Percentiles rank a stretch among this genome's conserved stretches.
Evolutionary conservation across 1,284 basidiomycete genomes (phyloP).

Genomic region (Cryptococcus sp.): DNA sequence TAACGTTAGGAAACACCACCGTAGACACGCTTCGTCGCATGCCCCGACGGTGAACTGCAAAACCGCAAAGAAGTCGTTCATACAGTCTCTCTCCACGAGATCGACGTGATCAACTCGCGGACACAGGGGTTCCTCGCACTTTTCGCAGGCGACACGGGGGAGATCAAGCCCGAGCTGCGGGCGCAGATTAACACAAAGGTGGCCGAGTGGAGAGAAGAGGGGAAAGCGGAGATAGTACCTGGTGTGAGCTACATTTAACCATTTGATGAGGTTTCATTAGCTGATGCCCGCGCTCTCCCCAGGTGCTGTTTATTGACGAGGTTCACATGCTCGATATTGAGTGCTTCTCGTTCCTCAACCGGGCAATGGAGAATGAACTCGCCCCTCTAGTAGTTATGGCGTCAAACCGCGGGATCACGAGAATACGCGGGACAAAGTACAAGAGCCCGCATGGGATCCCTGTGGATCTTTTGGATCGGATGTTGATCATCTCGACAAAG

Average conservation of each 20-base stretch:
- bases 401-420: constrained; percentile 89
- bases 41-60: constrained; percentile 96
- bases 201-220: constrained; percentile 96
- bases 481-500: constrained; percentile 91
- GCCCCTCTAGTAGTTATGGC: constrained; percentile 98
- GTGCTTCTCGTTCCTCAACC: constrained; percentile 97
- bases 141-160: constrained; percentile 84
- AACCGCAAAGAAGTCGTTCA: constrained; percentile 95
- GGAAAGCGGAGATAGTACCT: constrained; percentile 96
- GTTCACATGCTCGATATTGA: constrained; percentile 99
- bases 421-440: constrained; percentile 93
- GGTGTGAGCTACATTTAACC: constrained; percentile 62
- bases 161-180: constrained; percentile 95
- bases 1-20: no score
- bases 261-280: neutral
- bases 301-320: constrained; percentile 90
- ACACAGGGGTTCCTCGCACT: constrained; percentile 77
- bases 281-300: neutral
- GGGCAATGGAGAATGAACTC: constrained; percentile 89
- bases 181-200: constrained; percentile 97
- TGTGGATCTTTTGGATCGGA: constrained; percentile 88
- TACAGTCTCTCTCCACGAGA: constrained; percentile 96
- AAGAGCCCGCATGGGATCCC: constrained; percentile 92
- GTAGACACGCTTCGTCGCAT: constrained; percentile 97
- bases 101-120: constrained; percentile 97